These are phyloP conservation scores for Pseudonectria buxi DNA, from an alignment of 2,329 filamentous ascomycete species.

Conservation along the genomic window DNA sequence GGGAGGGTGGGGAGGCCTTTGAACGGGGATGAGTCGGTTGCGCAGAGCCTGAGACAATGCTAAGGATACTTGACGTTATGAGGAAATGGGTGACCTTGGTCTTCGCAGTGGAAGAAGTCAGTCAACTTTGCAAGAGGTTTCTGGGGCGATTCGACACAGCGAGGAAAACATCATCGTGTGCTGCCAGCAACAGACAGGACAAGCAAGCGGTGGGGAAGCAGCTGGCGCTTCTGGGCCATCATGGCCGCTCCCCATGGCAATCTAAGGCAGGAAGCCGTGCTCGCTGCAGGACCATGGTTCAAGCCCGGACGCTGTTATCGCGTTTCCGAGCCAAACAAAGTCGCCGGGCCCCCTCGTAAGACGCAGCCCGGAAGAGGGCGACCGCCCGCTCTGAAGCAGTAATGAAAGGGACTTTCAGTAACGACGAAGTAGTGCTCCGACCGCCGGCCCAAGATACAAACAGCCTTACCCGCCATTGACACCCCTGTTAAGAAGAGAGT, in stretches of 20 bases:
- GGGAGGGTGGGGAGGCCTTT: conserved; percentile 16
- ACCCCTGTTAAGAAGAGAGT: too few species aligned
- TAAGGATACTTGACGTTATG: conserved; percentile 30
- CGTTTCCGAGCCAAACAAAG: conserved; percentile 25
- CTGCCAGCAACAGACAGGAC: neutral
- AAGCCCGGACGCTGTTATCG: conserved; percentile 16
- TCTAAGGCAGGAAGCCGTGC: conserved; percentile 25
- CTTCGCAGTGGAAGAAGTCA: conserved; percentile 15
- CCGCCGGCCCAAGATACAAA: too few species aligned
- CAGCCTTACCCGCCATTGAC: too few species aligned
- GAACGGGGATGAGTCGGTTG: conserved; percentile 27
- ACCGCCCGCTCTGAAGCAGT: conserved; percentile 13
- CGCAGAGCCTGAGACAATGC: conserved; percentile 39
- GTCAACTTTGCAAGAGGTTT: conserved; percentile 10
- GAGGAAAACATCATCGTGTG: conserved; percentile 7
- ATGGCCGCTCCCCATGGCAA: conserved; percentile 11
- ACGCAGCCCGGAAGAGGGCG: conserved; percentile 14
- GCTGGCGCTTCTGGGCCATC: neutral
- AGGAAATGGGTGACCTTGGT: conserved; percentile 25
- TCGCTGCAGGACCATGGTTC: conserved; percentile 19
- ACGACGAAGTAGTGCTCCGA: neutral
- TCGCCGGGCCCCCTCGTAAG: conserved; percentile 7
- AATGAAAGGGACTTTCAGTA: conserved; percentile 9
- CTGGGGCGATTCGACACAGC: conserved; percentile 8
- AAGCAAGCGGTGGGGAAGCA: neutral